A percentile compares a stretch with the other conserved stretches of the same genome.
Conservation (phyloP, 495 filamentous ascomycete species). For the Usnea hakonensis region DNA sequence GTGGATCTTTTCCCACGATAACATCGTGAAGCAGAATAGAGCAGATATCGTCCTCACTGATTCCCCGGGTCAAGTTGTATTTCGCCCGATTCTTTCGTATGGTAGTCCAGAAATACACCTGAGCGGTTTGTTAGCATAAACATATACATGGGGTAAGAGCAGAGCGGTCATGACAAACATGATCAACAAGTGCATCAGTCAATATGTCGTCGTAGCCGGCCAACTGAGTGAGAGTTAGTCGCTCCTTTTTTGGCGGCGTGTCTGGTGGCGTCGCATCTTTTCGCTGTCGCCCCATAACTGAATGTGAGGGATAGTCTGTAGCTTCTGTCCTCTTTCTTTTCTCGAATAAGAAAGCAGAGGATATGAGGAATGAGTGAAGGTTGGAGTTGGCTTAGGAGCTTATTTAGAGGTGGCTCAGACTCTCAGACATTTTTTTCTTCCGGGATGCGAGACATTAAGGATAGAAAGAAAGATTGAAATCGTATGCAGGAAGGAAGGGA, state of each 20-base stretch:
- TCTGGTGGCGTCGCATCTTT: constrained; percentile 16
- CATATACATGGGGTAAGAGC: background rate
- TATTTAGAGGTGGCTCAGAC: background rate
- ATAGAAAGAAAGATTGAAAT: background rate
- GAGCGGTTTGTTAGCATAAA: constrained; percentile 7
- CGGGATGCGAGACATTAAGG: background rate
- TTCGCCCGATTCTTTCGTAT: constrained; percentile 90
- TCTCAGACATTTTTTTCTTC: background rate
- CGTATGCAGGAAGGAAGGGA: background rate
- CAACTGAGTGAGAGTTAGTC: constrained; percentile 76
- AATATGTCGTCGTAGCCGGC: constrained; percentile 92
- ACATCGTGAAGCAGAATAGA: constrained; percentile 69
- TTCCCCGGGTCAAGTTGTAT: constrained; percentile 73
- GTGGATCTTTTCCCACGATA: constrained; percentile 63
- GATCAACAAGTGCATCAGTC: constrained; percentile 92
- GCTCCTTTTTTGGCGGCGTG: constrained; percentile 37
- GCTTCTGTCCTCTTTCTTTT: background rate
- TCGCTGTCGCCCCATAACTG: constrained; percentile 8
- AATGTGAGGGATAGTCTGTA: background rate
- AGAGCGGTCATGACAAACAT: constrained; percentile 51
- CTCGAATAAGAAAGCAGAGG: background rate
- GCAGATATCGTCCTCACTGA: constrained; percentile 72
- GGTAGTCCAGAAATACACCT: constrained; percentile 93
- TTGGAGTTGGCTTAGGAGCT: background rate
- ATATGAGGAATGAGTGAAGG: constrained; percentile 3